Base-by-base conservation (phyloP, 2,329 filamentous ascomycete genomes). In the Colletotrichum destructivum region DNA sequence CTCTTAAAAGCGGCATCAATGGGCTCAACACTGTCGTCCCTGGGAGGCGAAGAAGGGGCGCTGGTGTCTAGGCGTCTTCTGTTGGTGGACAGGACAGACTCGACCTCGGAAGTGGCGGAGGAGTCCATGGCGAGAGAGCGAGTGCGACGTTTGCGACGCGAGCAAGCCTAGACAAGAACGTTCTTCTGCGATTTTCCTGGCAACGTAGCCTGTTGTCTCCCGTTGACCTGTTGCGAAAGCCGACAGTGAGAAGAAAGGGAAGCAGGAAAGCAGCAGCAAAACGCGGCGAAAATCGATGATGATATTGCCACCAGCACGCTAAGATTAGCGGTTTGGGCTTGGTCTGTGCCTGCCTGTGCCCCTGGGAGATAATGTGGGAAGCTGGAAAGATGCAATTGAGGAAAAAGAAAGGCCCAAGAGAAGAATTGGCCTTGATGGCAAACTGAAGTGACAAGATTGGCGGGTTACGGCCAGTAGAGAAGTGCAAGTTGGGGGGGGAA, bases 1-100 rank as follows among this genome's bases (percentile, higher is more conserved):
- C 75, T 73, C 47, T 78, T 74, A 40, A 77, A 74, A 6, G 76
- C 69, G 4, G 77, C 54, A 44, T 75, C 74, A 6, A 74, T 69
- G 2, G 72, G 67, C 1, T 75, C 70, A 8, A 74, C 62, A 0
- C 75, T 71, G 2, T 79, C 75, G 0, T 75, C 61, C 0, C 79
- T 74, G 0, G 82, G 82, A 1, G 83, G 83, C 0, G 84, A 85
- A 6, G 82, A 84, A 0, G 82, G 79, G 0, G 80, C 78, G 9
- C 80, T 84, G 0, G 80, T 83, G 2, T 80, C 77, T 0, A 80
- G 62, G 4, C 75, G 72, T 6, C 75, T 72, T 6, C 75, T 72
- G 1, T 78, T 78, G 3, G 77, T 74, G 0, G 79, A 82, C 16
- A 78, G 70, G 0, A 76, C 69, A 1, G 82, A 83, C 26, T 80